Evolutionary conservation across 2,329 filamentous ascomycete species (phyloP).

Genomic region (Cercospora sojina): DNA sequence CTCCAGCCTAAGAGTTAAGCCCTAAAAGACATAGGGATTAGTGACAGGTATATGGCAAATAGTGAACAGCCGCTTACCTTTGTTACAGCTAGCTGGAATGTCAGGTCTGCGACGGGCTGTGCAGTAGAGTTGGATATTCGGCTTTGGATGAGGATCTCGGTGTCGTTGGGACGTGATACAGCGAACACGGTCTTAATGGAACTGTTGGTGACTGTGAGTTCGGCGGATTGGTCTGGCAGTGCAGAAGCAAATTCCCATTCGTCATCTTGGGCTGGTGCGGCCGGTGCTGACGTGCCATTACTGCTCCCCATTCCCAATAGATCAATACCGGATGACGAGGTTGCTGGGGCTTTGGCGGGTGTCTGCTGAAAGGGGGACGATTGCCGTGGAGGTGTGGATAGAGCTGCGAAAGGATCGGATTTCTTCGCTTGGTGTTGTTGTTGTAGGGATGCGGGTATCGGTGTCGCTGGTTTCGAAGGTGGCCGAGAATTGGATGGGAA

Average conservation of each 20-base stretch:
- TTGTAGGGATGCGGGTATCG: constrained; percentile 40
- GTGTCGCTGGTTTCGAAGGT: constrained; percentile 51
- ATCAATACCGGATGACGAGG: constrained; percentile 31
- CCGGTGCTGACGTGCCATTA: constrained; percentile 46
- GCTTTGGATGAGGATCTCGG: constrained; percentile 67
- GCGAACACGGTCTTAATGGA: constrained; percentile 66
- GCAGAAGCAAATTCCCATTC: constrained; percentile 94
- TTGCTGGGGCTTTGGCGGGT: constrained; percentile 40
- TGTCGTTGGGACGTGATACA: constrained; percentile 59
- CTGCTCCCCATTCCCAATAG: constrained; percentile 35
- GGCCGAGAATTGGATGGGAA: constrained; percentile 39
- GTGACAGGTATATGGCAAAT: not conserved
- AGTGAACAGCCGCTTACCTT: constrained; percentile 60
- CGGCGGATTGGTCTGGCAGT: constrained; percentile 65
- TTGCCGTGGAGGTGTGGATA: constrained; percentile 55
- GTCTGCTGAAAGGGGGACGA: constrained; percentile 52
- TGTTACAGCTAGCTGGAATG: constrained; percentile 89
- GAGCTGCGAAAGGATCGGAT: constrained; percentile 61
- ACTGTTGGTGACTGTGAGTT: constrained; percentile 67
- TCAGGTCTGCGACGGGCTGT: constrained; percentile 72
- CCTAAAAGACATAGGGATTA: constrained; percentile 50
- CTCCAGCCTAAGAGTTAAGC: constrained; percentile 75
- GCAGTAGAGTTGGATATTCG: constrained; percentile 80
- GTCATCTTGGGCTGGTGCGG: constrained; percentile 59
- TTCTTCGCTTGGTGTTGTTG: constrained; percentile 37